Evolutionary conservation across 2,329 filamentous ascomycete genomes (phyloP).

Genomic region (Diplodia sapinea): DNA sequence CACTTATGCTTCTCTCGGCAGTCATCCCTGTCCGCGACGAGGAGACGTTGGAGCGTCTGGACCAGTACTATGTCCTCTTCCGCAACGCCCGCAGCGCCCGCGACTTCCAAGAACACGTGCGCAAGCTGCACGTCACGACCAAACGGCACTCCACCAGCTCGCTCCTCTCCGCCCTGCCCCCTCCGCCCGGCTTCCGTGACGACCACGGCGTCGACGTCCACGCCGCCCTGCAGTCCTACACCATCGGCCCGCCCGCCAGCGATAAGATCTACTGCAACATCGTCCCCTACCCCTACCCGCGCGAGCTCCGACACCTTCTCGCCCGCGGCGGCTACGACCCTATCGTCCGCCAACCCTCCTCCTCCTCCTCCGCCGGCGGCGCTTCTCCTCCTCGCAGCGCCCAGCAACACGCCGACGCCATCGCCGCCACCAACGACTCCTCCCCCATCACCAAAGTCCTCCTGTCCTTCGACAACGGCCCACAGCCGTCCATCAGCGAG

Average conservation of each 20-base stretch:
- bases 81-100: slow-evolving; percentile 62
- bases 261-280: slow-evolving; percentile 38
- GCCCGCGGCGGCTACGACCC: slow-evolving; percentile 23
- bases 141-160: slow-evolving; percentile 51
- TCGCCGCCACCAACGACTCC: not conserved
- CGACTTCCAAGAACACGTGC: slow-evolving; percentile 64
- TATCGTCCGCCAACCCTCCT: not conserved
- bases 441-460: slow-evolving; percentile 34
- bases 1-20: slow-evolving; percentile 34
- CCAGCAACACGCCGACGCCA: not conserved
- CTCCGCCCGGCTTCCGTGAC: slow-evolving; percentile 51
- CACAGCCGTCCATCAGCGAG: slow-evolving; percentile 41
- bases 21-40: slow-evolving; percentile 70
- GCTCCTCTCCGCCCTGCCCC: slow-evolving; percentile 51
- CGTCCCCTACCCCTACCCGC: slow-evolving; percentile 33
- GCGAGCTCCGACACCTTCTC: slow-evolving; percentile 32
- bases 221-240: slow-evolving; percentile 8
- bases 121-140: slow-evolving; percentile 58
- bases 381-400: too few species aligned
- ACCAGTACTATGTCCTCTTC: slow-evolving; percentile 74
- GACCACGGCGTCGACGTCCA: slow-evolving; percentile 49
- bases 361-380: too few species aligned
- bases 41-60: slow-evolving; percentile 66
- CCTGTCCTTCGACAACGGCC: slow-evolving; percentile 43
- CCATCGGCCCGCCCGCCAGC: slow-evolving; percentile 31